phyloP scores from a whole-genome alignment of 495 filamentous ascomycete species.

The Neurospora sp. region DNA sequence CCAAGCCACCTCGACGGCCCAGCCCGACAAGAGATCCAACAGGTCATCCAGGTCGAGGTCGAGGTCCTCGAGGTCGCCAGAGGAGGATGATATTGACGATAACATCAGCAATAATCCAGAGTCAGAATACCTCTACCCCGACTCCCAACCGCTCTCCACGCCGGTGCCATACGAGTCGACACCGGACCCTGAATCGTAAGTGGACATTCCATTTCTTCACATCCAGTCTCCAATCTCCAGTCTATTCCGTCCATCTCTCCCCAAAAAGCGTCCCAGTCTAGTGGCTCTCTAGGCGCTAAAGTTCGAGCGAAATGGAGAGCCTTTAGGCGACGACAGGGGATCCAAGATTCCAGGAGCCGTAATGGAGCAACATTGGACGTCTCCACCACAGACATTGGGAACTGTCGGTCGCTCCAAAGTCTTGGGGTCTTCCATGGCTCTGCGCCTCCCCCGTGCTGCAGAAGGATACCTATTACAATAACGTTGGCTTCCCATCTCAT shows the following conservation, averaged over 20 bases:
- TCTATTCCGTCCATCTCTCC: background rate
- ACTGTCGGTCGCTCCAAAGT: background rate
- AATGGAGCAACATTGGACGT: background rate
- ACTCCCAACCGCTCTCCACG: background rate
- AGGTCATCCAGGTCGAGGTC: background rate
- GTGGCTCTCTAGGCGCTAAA: background rate
- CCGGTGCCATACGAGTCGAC: background rate
- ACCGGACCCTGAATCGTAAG: constrained; percentile 17
- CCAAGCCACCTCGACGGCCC: background rate
- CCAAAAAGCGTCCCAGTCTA: background rate
- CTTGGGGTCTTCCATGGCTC: background rate
- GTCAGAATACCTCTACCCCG: background rate
- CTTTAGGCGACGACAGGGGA: background rate
- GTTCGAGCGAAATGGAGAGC: background rate
- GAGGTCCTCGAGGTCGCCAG: background rate
- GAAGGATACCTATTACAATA: background rate
- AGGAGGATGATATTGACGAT: too few species aligned
- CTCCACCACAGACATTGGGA: background rate
- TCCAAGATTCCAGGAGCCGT: background rate
- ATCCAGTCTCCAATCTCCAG: background rate
- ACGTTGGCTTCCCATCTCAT: background rate
- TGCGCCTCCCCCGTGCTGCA: background rate
- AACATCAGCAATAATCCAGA: background rate
- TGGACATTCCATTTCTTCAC: background rate
- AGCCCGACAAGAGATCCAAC: background rate